These are phyloP conservation scores for Furcasterigmium sp. DNA, from an alignment of 2,329 filamentous ascomycete genomes.

Conservation along the genomic window DNA sequence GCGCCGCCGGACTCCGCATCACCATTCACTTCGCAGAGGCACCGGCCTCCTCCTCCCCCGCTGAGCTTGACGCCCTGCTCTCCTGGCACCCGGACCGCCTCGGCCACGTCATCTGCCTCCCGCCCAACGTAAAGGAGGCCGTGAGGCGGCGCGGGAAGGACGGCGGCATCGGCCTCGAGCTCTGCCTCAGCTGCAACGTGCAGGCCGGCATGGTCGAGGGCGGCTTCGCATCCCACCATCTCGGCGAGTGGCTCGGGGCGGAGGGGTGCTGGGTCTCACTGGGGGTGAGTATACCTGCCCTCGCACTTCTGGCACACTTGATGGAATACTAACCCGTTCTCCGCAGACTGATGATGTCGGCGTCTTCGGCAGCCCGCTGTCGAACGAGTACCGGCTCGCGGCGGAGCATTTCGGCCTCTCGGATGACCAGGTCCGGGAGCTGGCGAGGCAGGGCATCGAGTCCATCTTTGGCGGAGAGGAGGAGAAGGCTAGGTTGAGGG, in stretches of 20 bases:
- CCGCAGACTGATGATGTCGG: constrained; percentile 87
- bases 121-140: constrained; percentile 46
- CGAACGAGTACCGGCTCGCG: constrained; percentile 71
- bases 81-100: constrained; percentile 62
- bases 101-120: constrained; percentile 75
- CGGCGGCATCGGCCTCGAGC: constrained; percentile 60
- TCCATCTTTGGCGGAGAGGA: constrained; percentile 61
- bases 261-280: constrained; percentile 58
- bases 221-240: constrained; percentile 66
- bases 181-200: constrained; percentile 80
- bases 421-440: constrained; percentile 35
- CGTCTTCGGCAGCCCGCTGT: constrained; percentile 70
- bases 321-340: too few relatives aligned
- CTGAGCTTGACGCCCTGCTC: constrained; percentile 61
- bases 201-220: constrained; percentile 67
- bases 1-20: constrained; percentile 48
- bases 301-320: neutral
- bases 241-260: constrained; percentile 63
- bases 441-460: constrained; percentile 58
- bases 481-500: constrained; percentile 53
- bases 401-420: constrained; percentile 62
- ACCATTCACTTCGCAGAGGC: constrained; percentile 79
- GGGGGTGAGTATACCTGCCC: constrained; percentile 50
- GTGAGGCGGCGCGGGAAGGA: constrained; percentile 23
- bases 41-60: constrained; percentile 45